Evolutionary conservation across 2,329 filamentous ascomycete species (phyloP), one percentile per base, ranked within the genome.

Genomic region (Pseudogymnoascus sp.): DNA sequence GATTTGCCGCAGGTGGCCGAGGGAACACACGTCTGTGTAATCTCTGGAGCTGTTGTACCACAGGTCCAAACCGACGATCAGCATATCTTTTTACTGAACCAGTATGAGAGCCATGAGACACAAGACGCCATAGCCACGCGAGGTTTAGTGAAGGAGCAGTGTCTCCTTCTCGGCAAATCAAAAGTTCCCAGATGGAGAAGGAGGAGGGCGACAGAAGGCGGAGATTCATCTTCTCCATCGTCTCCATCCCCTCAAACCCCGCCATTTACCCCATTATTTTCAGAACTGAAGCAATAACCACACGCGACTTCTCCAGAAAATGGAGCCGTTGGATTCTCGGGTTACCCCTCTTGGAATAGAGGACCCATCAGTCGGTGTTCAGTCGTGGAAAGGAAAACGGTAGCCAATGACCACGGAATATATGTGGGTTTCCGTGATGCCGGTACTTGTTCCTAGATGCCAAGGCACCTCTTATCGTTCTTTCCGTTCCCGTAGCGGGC

Each of bases 401-500:
- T 31, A 52, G 23, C 45, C 45, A 52, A 52, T 52, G 14, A 31
- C 6, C 4, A 4, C 4, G 45, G 45, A 31, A 14, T 10, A 31
- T 52, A 10, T 29, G 23, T 52, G 45, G 45, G 8, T 8, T 31
- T 3, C 26, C 10, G 26, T 29, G 23, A 23, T 6, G 23, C 45
- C 45, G 45, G 45, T 11, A 52, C 7, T 52, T 52, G 45, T 52
- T 52, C 45, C 45, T 52, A 29, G 45, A 52, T 52, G 45, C 45
- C 23, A 52, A 52, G 45, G 14, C 23, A 31, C 45, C 14, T 31
- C 45, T 52, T 12, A 52, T 52, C 23, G 45, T 31, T 16, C 14
- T 12, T 52, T 6, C 45, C 23, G 45, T 31, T 52, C 23, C 45
- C 26, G 26, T 52, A 16, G 6, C n/a, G 45, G 45, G 45, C n/a